Conservation (phyloP, 805 yeast genomes). For the Myxozyma mucilagina region DNA sequence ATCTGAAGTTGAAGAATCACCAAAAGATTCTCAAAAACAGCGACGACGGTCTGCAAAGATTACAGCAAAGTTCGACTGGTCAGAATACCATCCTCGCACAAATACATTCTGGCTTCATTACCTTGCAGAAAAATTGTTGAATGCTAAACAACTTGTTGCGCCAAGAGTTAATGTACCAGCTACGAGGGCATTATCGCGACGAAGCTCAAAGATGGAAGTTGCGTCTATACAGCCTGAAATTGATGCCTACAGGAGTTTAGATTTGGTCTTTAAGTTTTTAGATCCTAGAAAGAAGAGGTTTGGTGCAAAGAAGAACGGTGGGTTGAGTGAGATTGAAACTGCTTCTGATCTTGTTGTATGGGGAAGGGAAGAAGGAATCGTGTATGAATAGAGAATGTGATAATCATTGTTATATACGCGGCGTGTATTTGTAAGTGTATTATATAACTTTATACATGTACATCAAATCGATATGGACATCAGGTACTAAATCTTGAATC, state of each 20-base stretch:
- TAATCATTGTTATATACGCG: background rate
- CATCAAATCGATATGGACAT: too few relatives aligned
- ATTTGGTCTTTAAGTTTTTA: conserved; percentile 16
- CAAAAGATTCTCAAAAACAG: conserved; percentile 46
- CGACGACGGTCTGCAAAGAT: conserved; percentile 15
- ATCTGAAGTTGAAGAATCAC: conserved; percentile 18
- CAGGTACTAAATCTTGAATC: too few relatives aligned
- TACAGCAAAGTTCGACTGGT: conserved; percentile 48
- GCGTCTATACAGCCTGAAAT: conserved; percentile 10
- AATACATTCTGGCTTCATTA: conserved; percentile 68
- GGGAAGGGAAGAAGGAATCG: conserved; percentile 15
- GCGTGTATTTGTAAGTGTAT: background rate
- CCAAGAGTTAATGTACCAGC: conserved; percentile 11
- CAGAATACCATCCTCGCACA: conserved; percentile 49
- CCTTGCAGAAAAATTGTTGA: conserved; percentile 52
- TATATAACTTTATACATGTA: too few relatives aligned
- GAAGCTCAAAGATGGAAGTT: background rate
- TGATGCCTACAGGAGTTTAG: conserved; percentile 22
- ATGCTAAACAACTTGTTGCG: conserved; percentile 42
- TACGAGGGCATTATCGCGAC: background rate
- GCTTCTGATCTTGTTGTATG: conserved; percentile 17
- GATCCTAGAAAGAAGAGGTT: conserved; percentile 27
- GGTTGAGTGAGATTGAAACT: conserved; percentile 3
- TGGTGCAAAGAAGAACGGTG: background rate
- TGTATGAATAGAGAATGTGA: conserved; percentile 6